Base-by-base conservation (phyloP, 2,329 filamentous ascomycete species). In the Aureobasidium sp. region DNA sequence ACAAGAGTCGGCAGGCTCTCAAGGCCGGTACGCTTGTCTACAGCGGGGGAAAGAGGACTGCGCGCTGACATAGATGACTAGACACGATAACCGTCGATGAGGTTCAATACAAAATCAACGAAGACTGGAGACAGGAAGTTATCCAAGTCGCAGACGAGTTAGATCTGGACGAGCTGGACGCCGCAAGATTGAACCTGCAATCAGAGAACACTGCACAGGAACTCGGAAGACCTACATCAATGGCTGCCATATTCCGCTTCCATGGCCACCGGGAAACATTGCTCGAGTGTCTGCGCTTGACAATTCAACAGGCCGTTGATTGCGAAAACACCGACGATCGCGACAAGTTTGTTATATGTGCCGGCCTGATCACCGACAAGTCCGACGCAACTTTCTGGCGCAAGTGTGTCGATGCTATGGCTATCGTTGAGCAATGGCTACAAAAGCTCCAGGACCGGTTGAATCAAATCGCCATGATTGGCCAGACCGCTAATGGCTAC, bases 81-180 rank as follows among this genome's bases (percentile, higher is more conserved):
- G 91, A 90, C 62, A 92, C 89, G 72, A 80, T 97, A 67, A 84
- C 79, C 37, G 76, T 96, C 63, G 83, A 84, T 67, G 87, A 86
- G 65, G 82, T 84, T 37, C 85, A 92, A 69, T 97, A 91, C 74
- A 78, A 82, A 24, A 79, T 99, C 77, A 97, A 96, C 75, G 83
- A 89, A 61, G 86, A 91, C 65, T 97, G 99, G 75, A 86, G 93
- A 70, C 88, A 96, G 73, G 85, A 88, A 67, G 84, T 86, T 27
- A 80, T 96, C 35, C 84, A 90, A 68, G 80, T 99, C 40, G 89
- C 93, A 61, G 92, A 97, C 73, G 90, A 91, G 67, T 80, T 97
- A 64, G 87, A 96, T 69, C 80, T 99, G 58, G 92, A 99, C 75
- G 95, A 99, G 75, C 73, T 96, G 62, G 85, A 94, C 68, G 88